Evolutionary conservation across 225 moss, liverwort and hornwort species (phyloP).

Genomic region (Bryoerythrophyllum caledonicum): DNA sequence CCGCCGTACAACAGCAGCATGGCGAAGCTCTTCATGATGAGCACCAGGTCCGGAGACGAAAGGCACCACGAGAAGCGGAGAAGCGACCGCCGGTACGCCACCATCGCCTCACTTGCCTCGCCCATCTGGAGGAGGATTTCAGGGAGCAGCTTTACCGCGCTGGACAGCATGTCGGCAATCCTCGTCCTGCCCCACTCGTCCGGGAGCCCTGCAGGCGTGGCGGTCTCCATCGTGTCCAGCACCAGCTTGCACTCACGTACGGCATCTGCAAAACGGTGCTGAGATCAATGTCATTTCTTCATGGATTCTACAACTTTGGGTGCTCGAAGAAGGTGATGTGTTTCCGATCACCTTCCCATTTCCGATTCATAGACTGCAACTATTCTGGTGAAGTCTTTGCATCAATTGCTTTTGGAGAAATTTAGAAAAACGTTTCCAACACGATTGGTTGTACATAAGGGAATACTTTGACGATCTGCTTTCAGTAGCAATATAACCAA

Average conservation of each 20-base stretch:
- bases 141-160: slow-evolving; percentile 67
- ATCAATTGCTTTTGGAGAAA: too few relatives aligned
- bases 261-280: slow-evolving; percentile 62
- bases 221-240: slow-evolving; percentile 70
- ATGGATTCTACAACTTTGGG: background rate
- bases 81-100: slow-evolving; percentile 72
- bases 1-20: slow-evolving; percentile 69
- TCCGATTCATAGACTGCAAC: too few relatives aligned
- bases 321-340: background rate
- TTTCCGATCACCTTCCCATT: too few relatives aligned
- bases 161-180: slow-evolving; percentile 62
- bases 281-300: background rate
- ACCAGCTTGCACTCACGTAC: slow-evolving; percentile 63
- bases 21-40: slow-evolving; percentile 69
- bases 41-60: slow-evolving; percentile 37
- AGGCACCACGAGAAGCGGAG: slow-evolving; percentile 64
- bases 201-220: slow-evolving; percentile 68
- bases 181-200: slow-evolving; percentile 62
- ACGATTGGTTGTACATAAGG: too few relatives aligned
- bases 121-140: slow-evolving; percentile 55
- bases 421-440: too few relatives aligned
- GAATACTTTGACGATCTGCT: too few relatives aligned
- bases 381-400: too few relatives aligned
- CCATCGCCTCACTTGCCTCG: slow-evolving; percentile 47
- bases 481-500: too few relatives aligned